These are phyloP conservation scores for Candida tetrigidarum DNA, from an alignment of 1,139 yeast species.

Conservation along the genomic window DNA sequence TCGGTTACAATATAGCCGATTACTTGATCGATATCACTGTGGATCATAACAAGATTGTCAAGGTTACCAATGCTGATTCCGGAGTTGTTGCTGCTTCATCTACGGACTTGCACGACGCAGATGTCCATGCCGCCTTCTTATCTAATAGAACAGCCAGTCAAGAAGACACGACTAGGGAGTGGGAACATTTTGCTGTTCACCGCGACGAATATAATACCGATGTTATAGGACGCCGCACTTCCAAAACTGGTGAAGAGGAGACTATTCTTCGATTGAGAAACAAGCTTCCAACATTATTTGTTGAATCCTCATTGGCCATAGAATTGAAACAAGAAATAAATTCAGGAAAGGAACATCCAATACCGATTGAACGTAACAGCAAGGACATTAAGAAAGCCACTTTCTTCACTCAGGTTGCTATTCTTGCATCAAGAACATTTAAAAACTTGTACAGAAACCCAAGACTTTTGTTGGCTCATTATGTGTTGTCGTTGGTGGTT, in stretches of 20 bases:
- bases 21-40: conserved; percentile 90
- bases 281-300: conserved; percentile 45
- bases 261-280: conserved; percentile 35
- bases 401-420: conserved; percentile 62
- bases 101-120: conserved; percentile 29
- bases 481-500: conserved; percentile 71
- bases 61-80: conserved; percentile 28
- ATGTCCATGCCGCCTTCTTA: conserved; percentile 44
- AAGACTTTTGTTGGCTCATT: conserved; percentile 78
- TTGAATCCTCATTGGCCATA: conserved; percentile 51
- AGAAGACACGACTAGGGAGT: conserved; percentile 72
- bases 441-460: conserved; percentile 94
- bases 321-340: conserved; percentile 55
- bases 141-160: conserved; percentile 34
- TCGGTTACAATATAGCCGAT: conserved; percentile 93
- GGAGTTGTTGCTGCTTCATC: conserved; percentile 21
- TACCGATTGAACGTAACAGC: conserved; percentile 38
- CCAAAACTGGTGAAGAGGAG: conserved; percentile 31
- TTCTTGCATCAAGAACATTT: conserved; percentile 84
- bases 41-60: conserved; percentile 47
- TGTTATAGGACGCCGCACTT: conserved; percentile 18
- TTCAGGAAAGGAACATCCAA: conserved; percentile 33
- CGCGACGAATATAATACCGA: conserved; percentile 61
- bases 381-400: conserved; percentile 54
- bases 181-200: conserved; percentile 91